A percentile compares a stretch with the other conserved stretches of the same genome.
Evolutionary conservation across 2,329 filamentous ascomycete genomes (phyloP).

Genomic region (Paraphaeosphaeria minitans): DNA sequence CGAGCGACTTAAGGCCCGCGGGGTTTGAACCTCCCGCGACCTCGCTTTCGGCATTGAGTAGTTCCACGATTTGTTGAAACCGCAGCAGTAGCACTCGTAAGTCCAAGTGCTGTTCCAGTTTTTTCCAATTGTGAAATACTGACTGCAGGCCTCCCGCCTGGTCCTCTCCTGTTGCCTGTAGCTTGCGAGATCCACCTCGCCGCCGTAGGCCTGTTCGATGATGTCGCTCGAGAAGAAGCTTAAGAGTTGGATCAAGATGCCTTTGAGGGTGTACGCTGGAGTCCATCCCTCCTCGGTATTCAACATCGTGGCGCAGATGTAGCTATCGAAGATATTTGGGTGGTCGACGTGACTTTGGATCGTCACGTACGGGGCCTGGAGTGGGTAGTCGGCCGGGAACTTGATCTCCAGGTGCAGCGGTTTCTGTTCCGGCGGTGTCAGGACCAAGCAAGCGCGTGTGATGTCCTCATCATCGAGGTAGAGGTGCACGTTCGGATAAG

Average conservation of each 20-base stretch:
- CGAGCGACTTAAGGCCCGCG: not conserved
- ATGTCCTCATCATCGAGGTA: slow-evolving; percentile 47
- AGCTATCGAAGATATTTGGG: slow-evolving; percentile 53
- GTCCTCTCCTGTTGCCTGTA: slow-evolving; percentile 10
- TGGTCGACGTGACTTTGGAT: slow-evolving; percentile 53
- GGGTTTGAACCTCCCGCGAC: not conserved
- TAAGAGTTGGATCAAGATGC: slow-evolving; percentile 57
- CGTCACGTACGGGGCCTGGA: slow-evolving; percentile 46
- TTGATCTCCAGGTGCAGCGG: slow-evolving; percentile 53
- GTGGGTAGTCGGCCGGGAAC: slow-evolving; percentile 48
- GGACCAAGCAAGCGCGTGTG: slow-evolving; percentile 50
- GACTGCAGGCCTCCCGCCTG: not conserved
- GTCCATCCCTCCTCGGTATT: slow-evolving; percentile 53
- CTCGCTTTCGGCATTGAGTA: not conserved
- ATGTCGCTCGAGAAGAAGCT: slow-evolving; percentile 58
- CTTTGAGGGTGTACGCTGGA: slow-evolving; percentile 58
- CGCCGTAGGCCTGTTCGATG: slow-evolving; percentile 48
- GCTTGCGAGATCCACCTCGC: slow-evolving; percentile 27
- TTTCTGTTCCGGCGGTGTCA: slow-evolving; percentile 48
- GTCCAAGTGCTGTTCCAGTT: not conserved
- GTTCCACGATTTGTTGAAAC: slow-evolving; percentile 3
- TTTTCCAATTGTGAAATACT: not conserved
- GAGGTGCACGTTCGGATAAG: slow-evolving; percentile 55
- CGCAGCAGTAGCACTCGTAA: slow-evolving; percentile 7
- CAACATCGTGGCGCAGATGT: slow-evolving; percentile 57